Conservation (phyloP, 768 basidiomycete species). For the Gymnopilus dilepis region DNA sequence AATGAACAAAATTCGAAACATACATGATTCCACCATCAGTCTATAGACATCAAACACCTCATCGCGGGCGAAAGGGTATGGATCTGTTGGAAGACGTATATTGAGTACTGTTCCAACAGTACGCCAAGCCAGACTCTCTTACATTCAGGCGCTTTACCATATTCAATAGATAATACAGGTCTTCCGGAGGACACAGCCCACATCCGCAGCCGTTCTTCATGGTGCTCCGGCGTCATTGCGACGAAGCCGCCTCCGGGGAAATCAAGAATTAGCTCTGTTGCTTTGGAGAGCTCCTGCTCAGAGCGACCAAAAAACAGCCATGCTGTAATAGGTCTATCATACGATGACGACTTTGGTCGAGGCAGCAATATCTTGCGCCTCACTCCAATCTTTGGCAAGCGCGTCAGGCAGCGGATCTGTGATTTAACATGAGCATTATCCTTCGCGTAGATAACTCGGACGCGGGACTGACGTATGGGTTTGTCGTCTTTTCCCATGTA, state of each 20-base stretch:
- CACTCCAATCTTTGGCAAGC: slow-evolving; percentile 68
- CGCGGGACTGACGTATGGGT: slow-evolving; percentile 84
- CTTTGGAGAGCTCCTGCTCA: slow-evolving; percentile 61
- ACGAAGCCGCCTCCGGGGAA: slow-evolving; percentile 97
- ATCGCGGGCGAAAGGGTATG: slow-evolving; percentile 95
- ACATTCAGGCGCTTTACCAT: slow-evolving; percentile 98
- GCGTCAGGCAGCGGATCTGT: slow-evolving; percentile 72
- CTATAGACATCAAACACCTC: slow-evolving; percentile 93
- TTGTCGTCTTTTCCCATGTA: slow-evolving; percentile 97
- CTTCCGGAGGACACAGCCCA: slow-evolving; percentile 85
- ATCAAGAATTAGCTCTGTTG: slow-evolving; percentile 87
- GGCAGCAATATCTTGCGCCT: slow-evolving; percentile 82
- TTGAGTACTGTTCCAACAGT: slow-evolving; percentile 7
- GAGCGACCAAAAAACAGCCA: slow-evolving; percentile 83
- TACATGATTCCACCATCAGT: slow-evolving; percentile 74
- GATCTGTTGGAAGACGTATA: slow-evolving; percentile 59
- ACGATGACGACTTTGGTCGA: slow-evolving; percentile 76
- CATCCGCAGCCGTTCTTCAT: slow-evolving; percentile 87
- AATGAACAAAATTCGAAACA: slow-evolving; percentile 20
- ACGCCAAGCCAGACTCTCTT: slow-evolving; percentile 30
- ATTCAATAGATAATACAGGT: slow-evolving; percentile 87
- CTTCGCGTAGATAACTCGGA: slow-evolving; percentile 1
- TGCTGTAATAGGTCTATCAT: slow-evolving; percentile 81
- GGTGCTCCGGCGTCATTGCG: slow-evolving; percentile 94
- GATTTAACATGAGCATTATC: background rate